Percentiles rank a stretch among this genome's conserved stretches.
Conservation (phyloP, 257 asterid species). For the Nicotiana paniculata region DNA sequence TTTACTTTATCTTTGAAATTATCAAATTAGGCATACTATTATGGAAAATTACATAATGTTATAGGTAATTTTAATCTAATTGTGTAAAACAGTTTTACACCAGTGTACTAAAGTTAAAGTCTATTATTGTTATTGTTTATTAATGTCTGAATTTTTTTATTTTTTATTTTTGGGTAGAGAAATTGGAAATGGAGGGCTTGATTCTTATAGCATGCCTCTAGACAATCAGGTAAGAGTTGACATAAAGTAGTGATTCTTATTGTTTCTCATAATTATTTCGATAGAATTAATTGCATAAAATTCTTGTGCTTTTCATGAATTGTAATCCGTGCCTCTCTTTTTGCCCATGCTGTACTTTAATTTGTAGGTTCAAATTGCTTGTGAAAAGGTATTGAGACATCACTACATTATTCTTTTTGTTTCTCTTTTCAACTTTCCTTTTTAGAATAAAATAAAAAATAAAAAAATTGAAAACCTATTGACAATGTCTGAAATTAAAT, state of each 20-base stretch:
- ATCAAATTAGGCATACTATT: not conserved
- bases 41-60: too few species aligned
- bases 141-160: not conserved
- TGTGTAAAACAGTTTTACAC: not conserved
- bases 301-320: not conserved
- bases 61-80: not conserved
- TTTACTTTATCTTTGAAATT: too few species aligned
- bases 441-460: too few species aligned
- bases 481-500: not conserved
- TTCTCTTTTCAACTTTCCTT: not conserved
- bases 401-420: not conserved
- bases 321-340: not conserved
- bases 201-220: slow-evolving; percentile 24
- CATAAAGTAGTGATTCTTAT: not conserved
- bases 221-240: slow-evolving; percentile 14
- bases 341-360: not conserved
- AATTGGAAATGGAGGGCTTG: not conserved
- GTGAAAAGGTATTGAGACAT: not conserved
- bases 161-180: slow-evolving; percentile 7
- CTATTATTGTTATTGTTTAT: not conserved
- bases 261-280: not conserved
- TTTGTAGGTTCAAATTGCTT: slow-evolving; percentile 16
- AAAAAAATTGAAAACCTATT: too few species aligned
- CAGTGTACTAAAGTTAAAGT: not conserved
- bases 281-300: not conserved